Evolutionary conservation across 108 stramenopile species (phyloP).

Genomic region (Fistulifera pelliculosa): DNA sequence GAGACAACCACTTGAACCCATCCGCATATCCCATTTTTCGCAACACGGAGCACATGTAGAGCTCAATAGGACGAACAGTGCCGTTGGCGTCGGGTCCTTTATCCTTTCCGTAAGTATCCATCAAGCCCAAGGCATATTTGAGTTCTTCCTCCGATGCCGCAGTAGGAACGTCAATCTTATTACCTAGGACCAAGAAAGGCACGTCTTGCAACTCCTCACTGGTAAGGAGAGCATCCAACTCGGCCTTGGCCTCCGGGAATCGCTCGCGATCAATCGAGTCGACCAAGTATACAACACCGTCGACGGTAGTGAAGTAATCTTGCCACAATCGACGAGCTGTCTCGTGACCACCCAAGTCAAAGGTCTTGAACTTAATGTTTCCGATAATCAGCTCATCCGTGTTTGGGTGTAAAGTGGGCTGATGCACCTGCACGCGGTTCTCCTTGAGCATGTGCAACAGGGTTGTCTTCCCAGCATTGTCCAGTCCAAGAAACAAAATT

Average conservation of each 20-base stretch:
- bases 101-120: constrained; percentile 98
- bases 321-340: constrained; percentile 87
- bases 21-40: constrained; percentile 98
- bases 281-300: constrained; percentile 96
- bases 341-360: constrained; percentile 95
- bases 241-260: constrained; percentile 98
- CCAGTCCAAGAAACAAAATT: constrained; percentile 96
- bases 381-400: constrained; percentile 90
- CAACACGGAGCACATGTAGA: constrained; percentile 98
- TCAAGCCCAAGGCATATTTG: constrained; percentile 90
- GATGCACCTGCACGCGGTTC: constrained; percentile 90
- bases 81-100: constrained; percentile 76
- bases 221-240: constrained; percentile 89
- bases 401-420: constrained; percentile 92
- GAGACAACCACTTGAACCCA: constrained; percentile 96
- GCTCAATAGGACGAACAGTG: constrained; percentile 90
- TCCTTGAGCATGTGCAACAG: constrained; percentile 96
- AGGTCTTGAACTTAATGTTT: constrained; percentile 91
- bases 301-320: constrained; percentile 96
- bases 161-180: constrained; percentile 96
- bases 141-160: constrained; percentile 96
- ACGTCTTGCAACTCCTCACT: constrained; percentile 91
- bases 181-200: constrained; percentile 97
- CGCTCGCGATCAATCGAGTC: constrained; percentile 91
- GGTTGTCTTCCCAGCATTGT: constrained; percentile 96